Base-by-base conservation (phyloP, 345 rosid species). In the Euphorbia peplus region DNA sequence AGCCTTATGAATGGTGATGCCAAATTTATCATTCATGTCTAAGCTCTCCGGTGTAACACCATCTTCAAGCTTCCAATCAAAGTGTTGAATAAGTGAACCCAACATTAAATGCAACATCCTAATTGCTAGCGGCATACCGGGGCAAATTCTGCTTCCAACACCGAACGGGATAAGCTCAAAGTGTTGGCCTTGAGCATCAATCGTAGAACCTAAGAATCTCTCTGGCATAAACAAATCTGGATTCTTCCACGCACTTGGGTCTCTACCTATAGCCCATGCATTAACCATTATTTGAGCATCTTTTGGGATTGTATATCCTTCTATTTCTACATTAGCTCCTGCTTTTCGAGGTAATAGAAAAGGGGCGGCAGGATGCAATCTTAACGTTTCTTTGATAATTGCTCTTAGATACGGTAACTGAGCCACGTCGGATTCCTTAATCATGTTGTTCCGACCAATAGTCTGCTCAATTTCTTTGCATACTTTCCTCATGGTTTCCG, bases 291-390 rank as follows among this genome's bases (percentile, higher is more conserved):
- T n/a, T n/a, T n/a, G n/a, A n/a, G n/a, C n/a, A n/a, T n/a, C n/a
- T n/a, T n/a, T n/a, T n/a, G n/a, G n/a, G n/a, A n/a, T n/a, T n/a
- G n/a, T n/a, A n/a, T n/a, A n/a, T n/a, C n/a, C n/a, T n/a, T n/a
- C n/a, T n/a, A n/a, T n/a, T n/a, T n/a, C 66, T 2, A 70, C 79
- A 0, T 82, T 70, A 1, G 28, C 42, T 29, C 72, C 75, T 3
- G 86, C 80, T 76, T 70, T 73, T 16, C 79, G 76, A 4, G 88
- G 85, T 12, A 79, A 63, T 8, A 84, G 44, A 2, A 84, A 14
- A 0, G 87, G 87, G 18, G 0, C 64, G 1, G 73, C 19, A 1
- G 87, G 84, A 69, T 82, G 89, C 75, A 87, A n/a, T n/a, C n/a
- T n/a, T n/a, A n/a, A n/a, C n/a, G n/a, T n/a, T n/a, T n/a, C n/a